A percentile compares a stretch with the other conserved stretches of the same genome.
Evolutionary conservation across 1,139 yeast species (phyloP).

Genomic region (Candida mesenterica): DNA sequence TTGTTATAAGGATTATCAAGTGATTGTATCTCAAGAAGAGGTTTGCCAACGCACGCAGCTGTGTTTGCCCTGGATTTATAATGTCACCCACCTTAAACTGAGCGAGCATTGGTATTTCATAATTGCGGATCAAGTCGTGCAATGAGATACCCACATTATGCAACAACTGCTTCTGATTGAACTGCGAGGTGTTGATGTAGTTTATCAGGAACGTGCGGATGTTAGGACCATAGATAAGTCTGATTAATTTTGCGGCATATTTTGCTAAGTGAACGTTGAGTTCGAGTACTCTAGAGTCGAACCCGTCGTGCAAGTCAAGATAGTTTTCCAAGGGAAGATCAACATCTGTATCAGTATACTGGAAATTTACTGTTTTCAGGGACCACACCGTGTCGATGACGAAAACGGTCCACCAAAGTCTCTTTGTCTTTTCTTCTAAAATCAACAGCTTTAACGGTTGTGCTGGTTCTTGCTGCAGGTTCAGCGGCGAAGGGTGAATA

Average conservation of each 20-base stretch:
- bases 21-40: conserved; percentile 49
- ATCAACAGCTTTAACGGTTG: neutral
- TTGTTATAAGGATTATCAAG: conserved; percentile 40
- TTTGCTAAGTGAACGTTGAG: conserved; percentile 42
- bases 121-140: conserved; percentile 28
- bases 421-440: conserved; percentile 36
- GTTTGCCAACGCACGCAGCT: conserved; percentile 36
- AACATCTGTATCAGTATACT: conserved; percentile 50
- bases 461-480: neutral
- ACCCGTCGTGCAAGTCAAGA: conserved; percentile 30
- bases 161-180: conserved; percentile 34
- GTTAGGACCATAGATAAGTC: conserved; percentile 36
- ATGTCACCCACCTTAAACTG: conserved; percentile 25
- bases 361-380: conserved; percentile 48
- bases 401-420: conserved; percentile 57
- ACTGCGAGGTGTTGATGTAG: conserved; percentile 41
- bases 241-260: conserved; percentile 34
- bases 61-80: conserved; percentile 11
- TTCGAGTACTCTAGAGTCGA: conserved; percentile 33
- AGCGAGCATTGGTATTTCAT: conserved; percentile 31
- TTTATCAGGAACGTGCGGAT: conserved; percentile 38
- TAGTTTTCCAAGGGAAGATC: conserved; percentile 42
- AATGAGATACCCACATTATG: conserved; percentile 31
- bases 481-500: neutral
- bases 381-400: conserved; percentile 52